Evolutionary conservation across 495 filamentous ascomycete genomes (phyloP).

Genomic region (Penicillium lagena): DNA sequence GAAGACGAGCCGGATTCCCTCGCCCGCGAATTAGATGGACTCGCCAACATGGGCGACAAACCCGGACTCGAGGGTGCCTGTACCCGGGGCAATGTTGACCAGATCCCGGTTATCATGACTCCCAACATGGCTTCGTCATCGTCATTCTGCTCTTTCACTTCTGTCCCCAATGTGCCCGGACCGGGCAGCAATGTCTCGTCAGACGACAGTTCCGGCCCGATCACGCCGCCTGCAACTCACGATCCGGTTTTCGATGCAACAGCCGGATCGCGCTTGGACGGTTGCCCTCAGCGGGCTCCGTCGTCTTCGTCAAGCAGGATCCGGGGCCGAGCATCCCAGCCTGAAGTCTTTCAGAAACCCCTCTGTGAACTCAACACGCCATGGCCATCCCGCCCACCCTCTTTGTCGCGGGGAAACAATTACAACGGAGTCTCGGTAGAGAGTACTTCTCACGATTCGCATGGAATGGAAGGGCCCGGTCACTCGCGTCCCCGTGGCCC

Average conservation of each 20-base stretch:
- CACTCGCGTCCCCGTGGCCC: constrained; percentile 4
- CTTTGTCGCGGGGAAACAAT: neutral
- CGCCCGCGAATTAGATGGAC: constrained; percentile 32
- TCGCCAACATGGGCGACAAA: constrained; percentile 24
- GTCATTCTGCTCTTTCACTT: constrained; percentile 6
- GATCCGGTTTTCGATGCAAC: constrained; percentile 8
- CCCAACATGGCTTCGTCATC: constrained; percentile 14
- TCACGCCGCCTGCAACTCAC: constrained; percentile 23
- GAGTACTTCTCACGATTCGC: constrained; percentile 1
- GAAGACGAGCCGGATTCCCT: constrained; percentile 40
- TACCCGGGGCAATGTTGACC: constrained; percentile 37
- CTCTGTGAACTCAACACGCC: neutral
- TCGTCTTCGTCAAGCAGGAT: constrained; percentile 6
- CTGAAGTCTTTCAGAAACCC: constrained; percentile 1
- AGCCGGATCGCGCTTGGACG: neutral
- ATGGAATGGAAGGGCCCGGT: neutral
- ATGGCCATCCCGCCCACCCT: constrained; percentile 1
- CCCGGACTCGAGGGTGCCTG: constrained; percentile 33
- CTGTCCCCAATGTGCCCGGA: constrained; percentile 6
- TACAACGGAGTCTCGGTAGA: neutral
- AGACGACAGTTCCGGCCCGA: constrained; percentile 27
- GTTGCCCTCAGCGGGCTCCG: neutral
- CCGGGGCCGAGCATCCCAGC: constrained; percentile 2
- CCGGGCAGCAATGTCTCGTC: constrained; percentile 23
- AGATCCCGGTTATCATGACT: constrained; percentile 37